Conservation (phyloP, 768 basidiomycete species). For the Kwoniella europaea region DNA sequence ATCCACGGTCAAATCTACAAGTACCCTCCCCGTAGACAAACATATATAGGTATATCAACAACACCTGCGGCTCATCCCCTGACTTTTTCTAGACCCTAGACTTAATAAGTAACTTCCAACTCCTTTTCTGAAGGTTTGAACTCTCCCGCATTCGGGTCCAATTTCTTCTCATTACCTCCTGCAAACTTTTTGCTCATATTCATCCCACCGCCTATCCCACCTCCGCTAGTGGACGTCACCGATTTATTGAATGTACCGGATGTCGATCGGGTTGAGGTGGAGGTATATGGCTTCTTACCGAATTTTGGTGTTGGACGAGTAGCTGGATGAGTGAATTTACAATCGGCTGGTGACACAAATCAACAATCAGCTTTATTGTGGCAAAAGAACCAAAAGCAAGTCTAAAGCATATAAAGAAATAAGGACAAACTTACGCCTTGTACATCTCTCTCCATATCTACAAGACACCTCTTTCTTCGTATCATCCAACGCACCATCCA, state of each 20-base stretch:
- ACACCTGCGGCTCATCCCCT: not conserved
- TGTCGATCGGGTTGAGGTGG: not conserved
- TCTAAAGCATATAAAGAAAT: not conserved
- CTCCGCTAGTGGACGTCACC: slow-evolving; percentile 9
- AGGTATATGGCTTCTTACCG: slow-evolving; percentile 14
- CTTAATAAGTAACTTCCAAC: slow-evolving; percentile 30
- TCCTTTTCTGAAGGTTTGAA: slow-evolving; percentile 30
- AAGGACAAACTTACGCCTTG: slow-evolving; percentile 62
- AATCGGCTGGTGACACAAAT: slow-evolving; percentile 63
- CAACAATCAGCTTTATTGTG: not conserved
- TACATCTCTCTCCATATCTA: slow-evolving; percentile 83
- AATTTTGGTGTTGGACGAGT: slow-evolving; percentile 38
- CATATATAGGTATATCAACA: not conserved
- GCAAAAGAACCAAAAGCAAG: no score
- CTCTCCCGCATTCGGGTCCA: slow-evolving; percentile 38
- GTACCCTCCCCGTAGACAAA: not conserved
- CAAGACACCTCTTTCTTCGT: slow-evolving; percentile 62
- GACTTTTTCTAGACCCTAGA: not conserved
- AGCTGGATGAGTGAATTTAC: slow-evolving; percentile 89
- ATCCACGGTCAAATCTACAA: no score
- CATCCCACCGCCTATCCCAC: slow-evolving; percentile 36
- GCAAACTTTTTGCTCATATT: slow-evolving; percentile 48
- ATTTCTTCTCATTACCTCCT: slow-evolving; percentile 17
- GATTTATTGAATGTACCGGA: slow-evolving; percentile 16
- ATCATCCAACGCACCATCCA: slow-evolving; percentile 52